Conservation (phyloP, 768 basidiomycete genomes). For the Mycena indigotica region DNA sequence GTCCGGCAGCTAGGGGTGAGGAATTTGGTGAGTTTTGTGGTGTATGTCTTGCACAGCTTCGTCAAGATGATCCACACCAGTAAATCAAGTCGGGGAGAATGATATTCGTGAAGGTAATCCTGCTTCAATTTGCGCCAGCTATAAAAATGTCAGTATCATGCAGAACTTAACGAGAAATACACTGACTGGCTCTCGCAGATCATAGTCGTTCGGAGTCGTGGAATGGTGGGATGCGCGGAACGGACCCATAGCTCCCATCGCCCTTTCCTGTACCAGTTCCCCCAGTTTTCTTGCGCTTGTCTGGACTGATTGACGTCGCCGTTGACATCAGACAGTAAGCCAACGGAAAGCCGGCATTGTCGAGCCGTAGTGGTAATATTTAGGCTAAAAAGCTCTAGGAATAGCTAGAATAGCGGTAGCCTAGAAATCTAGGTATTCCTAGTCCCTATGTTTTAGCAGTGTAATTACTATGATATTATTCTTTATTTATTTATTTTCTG, state of each 20-base stretch:
- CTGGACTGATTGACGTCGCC: conserved; percentile 18
- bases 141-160: conserved; percentile 2
- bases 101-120: conserved; percentile 28
- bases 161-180: not conserved
- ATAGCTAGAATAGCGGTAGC: too few relatives aligned
- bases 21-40: conserved; percentile 8
- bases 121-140: conserved; percentile 36
- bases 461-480: too few relatives aligned
- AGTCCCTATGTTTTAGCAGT: too few relatives aligned
- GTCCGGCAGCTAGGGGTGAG: not conserved
- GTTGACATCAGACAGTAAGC: conserved; percentile 29
- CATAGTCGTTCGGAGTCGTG: conserved; percentile 33
- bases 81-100: conserved; percentile 14
- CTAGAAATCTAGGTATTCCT: too few relatives aligned
- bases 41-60: conserved; percentile 11
- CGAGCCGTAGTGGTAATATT: too few relatives aligned
- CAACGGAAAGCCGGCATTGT: conserved; percentile 28
- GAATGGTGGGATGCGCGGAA: conserved; percentile 18
- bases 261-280: conserved; percentile 23
- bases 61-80: conserved; percentile 12
- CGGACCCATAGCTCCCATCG: conserved; percentile 34
- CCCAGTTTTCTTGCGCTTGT: conserved; percentile 25
- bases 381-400: too few relatives aligned
- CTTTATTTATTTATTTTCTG: too few relatives aligned
- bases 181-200: conserved; percentile 31